A percentile compares a stretch with the other conserved stretches of the same genome.
phyloP scores from a whole-genome alignment of 345 rosid genomes.

The Arabidopsis suecica region DNA sequence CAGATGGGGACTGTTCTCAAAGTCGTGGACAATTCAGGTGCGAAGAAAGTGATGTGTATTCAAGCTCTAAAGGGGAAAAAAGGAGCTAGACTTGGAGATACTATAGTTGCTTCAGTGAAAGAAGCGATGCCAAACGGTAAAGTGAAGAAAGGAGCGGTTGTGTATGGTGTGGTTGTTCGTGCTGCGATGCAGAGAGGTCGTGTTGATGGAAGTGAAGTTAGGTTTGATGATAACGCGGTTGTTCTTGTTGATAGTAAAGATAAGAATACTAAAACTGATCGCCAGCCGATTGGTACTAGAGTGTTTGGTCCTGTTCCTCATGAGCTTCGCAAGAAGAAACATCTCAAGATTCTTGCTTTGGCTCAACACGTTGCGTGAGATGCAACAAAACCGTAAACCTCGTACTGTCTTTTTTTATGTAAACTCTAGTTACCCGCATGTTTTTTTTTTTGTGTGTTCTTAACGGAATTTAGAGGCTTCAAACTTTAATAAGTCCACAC shows the following conservation, averaged over 20 bases:
- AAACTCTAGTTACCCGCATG: background rate
- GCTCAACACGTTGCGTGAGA: constrained; percentile 84
- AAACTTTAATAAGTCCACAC: background rate
- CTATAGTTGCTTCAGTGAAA: constrained; percentile 82
- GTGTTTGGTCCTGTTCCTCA: constrained; percentile 95
- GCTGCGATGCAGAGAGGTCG: constrained; percentile 94
- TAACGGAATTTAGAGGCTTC: background rate
- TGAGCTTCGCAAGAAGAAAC: constrained; percentile 87
- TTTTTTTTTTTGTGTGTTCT: background rate
- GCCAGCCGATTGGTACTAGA: constrained; percentile 80
- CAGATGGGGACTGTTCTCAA: constrained; percentile 92
- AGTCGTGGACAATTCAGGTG: constrained; percentile 91
- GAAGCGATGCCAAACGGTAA: constrained; percentile 94
- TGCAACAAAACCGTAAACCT: background rate
- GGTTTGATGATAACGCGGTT: constrained; percentile 90
- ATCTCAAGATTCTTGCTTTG: constrained; percentile 82
- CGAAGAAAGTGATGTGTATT: constrained; percentile 88
- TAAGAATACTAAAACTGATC: constrained; percentile 49
- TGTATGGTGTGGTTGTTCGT: constrained; percentile 77
- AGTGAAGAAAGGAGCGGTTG: constrained; percentile 92
- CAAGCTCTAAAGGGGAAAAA: constrained; percentile 77
- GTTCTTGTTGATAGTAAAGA: constrained; percentile 65
- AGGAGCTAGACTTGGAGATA: constrained; percentile 86
- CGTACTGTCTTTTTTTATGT: background rate
- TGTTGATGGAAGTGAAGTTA: constrained; percentile 85